Percentiles rank a stretch among this genome's conserved stretches.
Evolutionary conservation across 2,329 filamentous ascomycete genomes (phyloP).

Genomic region (Aspergillus quadricinctus): DNA sequence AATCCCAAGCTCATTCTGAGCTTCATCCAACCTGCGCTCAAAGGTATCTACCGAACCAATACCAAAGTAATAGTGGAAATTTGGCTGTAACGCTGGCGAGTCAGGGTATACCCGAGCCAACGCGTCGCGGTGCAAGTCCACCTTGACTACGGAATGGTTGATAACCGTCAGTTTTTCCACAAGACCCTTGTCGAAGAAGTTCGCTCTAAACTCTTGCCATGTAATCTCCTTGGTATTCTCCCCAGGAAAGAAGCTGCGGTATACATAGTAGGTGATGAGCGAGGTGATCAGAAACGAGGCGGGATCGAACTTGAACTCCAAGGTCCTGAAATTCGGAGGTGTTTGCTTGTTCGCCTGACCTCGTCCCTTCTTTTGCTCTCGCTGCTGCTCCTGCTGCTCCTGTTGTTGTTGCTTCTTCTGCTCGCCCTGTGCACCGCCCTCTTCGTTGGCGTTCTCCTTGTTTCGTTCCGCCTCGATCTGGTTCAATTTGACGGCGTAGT

Average conservation of each 20-base stretch:
- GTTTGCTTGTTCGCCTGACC: conserved; percentile 22
- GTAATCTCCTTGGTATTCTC: conserved; percentile 77
- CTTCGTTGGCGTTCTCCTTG: conserved; percentile 17
- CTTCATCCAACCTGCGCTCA: conserved; percentile 80
- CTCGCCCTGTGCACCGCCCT: conserved; percentile 24
- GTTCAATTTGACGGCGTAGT: conserved; percentile 36
- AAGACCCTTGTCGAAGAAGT: conserved; percentile 91
- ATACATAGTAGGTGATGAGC: conserved; percentile 60
- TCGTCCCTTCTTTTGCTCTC: conserved; percentile 23
- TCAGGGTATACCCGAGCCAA: conserved; percentile 70
- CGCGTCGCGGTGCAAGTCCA: conserved; percentile 73
- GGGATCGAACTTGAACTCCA: conserved; percentile 51
- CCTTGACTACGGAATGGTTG: conserved; percentile 70
- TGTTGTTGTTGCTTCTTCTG: conserved; percentile 14
- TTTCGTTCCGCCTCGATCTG: conserved; percentile 24
- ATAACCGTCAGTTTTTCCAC: conserved; percentile 88
- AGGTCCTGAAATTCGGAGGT: conserved; percentile 32
- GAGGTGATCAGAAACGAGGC: conserved; percentile 54
- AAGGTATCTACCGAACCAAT: conserved; percentile 94
- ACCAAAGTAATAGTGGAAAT: conserved; percentile 86
- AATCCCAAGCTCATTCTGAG: conserved; percentile 82
- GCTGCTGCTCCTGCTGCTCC: conserved; percentile 14
- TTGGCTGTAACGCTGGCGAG: conserved; percentile 61
- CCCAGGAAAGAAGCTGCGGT: conserved; percentile 61
- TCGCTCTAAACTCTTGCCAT: conserved; percentile 92